Conservation (phyloP, 2,329 filamentous ascomycete genomes). For the Phialemoniopsis sp. region DNA sequence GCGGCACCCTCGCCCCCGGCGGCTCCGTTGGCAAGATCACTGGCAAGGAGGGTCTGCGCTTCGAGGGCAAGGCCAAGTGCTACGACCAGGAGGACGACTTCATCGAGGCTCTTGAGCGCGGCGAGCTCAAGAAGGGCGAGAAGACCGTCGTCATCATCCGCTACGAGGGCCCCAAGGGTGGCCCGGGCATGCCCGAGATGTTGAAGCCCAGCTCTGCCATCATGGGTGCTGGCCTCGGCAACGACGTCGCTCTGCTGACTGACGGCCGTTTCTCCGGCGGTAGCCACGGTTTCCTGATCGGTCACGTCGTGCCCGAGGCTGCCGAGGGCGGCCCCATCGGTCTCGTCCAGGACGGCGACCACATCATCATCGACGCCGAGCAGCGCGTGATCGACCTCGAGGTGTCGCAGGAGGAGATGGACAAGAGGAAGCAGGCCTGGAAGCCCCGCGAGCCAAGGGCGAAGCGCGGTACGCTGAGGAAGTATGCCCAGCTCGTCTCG, state of each 20-base stretch:
- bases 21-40: slow-evolving; percentile 93
- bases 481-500: slow-evolving; percentile 61
- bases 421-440: slow-evolving; percentile 54
- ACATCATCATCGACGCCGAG: slow-evolving; percentile 78
- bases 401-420: slow-evolving; percentile 62
- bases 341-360: slow-evolving; percentile 76
- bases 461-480: slow-evolving; percentile 62
- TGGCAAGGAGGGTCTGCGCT: slow-evolving; percentile 83
- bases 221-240: slow-evolving; percentile 82
- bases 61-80: slow-evolving; percentile 75
- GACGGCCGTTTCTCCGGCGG: slow-evolving; percentile 77
- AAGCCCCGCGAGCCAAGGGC: slow-evolving; percentile 55
- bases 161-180: slow-evolving; percentile 90
- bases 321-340: slow-evolving; percentile 82
- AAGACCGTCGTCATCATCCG: slow-evolving; percentile 89
- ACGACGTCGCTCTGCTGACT: slow-evolving; percentile 71
- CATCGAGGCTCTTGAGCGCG: slow-evolving; percentile 70
- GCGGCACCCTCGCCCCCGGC: slow-evolving; percentile 78
- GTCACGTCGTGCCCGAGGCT: slow-evolving; percentile 84
- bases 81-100: slow-evolving; percentile 83
- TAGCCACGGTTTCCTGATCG: slow-evolving; percentile 82
- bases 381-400: slow-evolving; percentile 64
- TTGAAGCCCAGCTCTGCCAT: slow-evolving; percentile 88
- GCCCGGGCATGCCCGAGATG: slow-evolving; percentile 93
- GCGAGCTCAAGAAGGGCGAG: slow-evolving; percentile 77